Evolutionary conservation across 495 filamentous ascomycete species (phyloP), one percentile per base, ranked within the genome.

Genomic region (Lepidopterella palustris): DNA sequence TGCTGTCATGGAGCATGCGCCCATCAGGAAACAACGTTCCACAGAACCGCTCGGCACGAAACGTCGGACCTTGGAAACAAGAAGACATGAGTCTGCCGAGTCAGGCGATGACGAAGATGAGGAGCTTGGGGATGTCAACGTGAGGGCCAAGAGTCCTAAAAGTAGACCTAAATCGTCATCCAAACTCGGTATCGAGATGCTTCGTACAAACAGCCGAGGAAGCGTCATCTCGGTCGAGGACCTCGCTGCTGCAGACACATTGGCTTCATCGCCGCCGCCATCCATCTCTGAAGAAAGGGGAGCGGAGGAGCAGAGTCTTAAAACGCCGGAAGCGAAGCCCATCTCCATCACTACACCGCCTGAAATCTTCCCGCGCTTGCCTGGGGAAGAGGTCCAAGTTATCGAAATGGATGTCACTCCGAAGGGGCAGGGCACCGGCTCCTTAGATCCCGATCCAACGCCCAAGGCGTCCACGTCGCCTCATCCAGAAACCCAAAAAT

Each of bases 71-170:
- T 73, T 90, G 20, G 89, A 93, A 69, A 87, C 82, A 60, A 81
- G 86, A 55, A 81, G 85, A 9, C 78, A 85, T 58, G 89, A 95
- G 60, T 84, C 87, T 63, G 88, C 82, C 11, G 90, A 93, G 65
- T 95, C 88, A 27, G 90, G 89, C 0, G 91, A 95, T 66, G 91
- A 96, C 65, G 91, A 96, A 72, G 91, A 96, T 53, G 91, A 96
- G 53, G 91, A 95, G 66, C 81, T 95, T 10, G 89, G 88, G 8
- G 76, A 81, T 55, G 67, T 77, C 24, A 78, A 78, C 28, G 74
- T 79, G 5, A 80, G 84, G 23, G 73, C 80, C 13, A 80, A 79
- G 61, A 86, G 81, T 59, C 85, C 87, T 5, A 76, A 78, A 40
- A 60, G 75, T 27, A 76, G 82, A n/a, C 77, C 78, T 45, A 69